These are phyloP conservation scores for Botrytis pseudocinerea DNA, from an alignment of 2,329 filamentous ascomycete genomes.

Conservation along the genomic window DNA sequence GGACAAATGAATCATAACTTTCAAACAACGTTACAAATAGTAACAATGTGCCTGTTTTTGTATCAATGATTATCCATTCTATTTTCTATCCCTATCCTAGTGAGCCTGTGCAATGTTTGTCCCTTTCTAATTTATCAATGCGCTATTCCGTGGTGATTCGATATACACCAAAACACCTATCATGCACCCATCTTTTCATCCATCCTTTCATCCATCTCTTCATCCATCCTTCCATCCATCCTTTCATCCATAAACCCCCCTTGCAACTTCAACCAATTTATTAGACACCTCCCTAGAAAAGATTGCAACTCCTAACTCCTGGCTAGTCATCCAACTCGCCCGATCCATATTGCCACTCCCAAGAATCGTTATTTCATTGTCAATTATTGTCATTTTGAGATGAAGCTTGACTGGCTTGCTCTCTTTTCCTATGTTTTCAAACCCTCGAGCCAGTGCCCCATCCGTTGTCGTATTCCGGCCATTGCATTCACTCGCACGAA, in stretches of 20 bases:
- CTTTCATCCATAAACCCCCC: conserved; percentile 20
- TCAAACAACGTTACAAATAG: neutral
- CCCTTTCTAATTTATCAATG: neutral
- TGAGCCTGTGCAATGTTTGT: neutral
- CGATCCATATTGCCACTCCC: conserved; percentile 84
- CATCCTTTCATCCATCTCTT: conserved; percentile 1
- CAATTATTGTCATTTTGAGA: conserved; percentile 74
- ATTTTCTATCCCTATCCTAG: neutral
- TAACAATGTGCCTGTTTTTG: neutral
- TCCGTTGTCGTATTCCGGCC: neutral
- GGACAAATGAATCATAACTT: neutral
- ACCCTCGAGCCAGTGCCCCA: neutral
- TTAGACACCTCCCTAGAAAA: conserved; percentile 46
- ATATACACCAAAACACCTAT: neutral
- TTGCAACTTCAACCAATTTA: conserved; percentile 25
- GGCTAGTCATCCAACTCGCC: conserved; percentile 83
- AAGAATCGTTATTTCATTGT: conserved; percentile 65
- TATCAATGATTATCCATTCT: neutral
- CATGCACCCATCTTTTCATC: no score
- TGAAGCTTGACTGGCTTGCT: conserved; percentile 70
- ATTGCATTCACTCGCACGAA: neutral
- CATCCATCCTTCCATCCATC: no score
- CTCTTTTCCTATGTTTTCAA: conserved; percentile 23
- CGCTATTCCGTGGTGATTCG: neutral
- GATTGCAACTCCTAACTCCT: conserved; percentile 71